Base-by-base conservation (phyloP, 257 asterid genomes). In the Petunia axillaris region DNA sequence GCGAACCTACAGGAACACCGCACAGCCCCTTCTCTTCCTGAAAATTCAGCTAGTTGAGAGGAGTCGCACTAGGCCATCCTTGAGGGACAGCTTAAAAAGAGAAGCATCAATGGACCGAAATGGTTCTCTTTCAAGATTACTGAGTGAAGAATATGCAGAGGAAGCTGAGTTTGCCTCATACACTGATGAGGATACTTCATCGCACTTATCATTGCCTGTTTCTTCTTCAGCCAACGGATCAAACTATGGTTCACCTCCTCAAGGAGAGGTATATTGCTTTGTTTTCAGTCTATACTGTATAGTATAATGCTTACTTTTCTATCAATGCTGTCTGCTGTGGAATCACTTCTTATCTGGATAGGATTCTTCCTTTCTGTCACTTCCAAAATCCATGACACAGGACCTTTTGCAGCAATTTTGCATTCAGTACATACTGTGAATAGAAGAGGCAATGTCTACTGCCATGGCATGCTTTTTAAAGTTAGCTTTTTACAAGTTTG, bases 111-210 rank as follows among this genome's bases (percentile, higher is more conserved):
- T 90, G 54, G 93, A 92, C 74, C 81, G 85, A 48, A 97, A 94
- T 78, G 93, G 90, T 5, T 86, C 93, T 13, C 91, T 80, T 54
- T 84, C 88, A 35, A 83, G 79, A 74, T 64, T 83, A 40, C 81
- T 79, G 55, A 79, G 75, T 64, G 76, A 79, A 50, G 82, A 79
- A 64, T 64, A 80, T 64, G 90, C 81, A 65, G 87, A 87, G 73
- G 89, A 87, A 73, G 83, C 81, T 38, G 92, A 87, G 83, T 79
- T 85, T 77, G 88, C 92, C 64, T 81, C 89, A 75, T 85, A 82
- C 81, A 89, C 92, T 46, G 92, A 89, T 46, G 99, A 95, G 65
- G 99, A 93, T 80, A 81, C 77, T 74, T 92, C 98, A 4, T 90
- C 95, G 1, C 95, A 90, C 76, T 94, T 97, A 4, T 91, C 98